Base-by-base conservation (phyloP, 768 basidiomycete species). In the Basidioascus undulatus region DNA sequence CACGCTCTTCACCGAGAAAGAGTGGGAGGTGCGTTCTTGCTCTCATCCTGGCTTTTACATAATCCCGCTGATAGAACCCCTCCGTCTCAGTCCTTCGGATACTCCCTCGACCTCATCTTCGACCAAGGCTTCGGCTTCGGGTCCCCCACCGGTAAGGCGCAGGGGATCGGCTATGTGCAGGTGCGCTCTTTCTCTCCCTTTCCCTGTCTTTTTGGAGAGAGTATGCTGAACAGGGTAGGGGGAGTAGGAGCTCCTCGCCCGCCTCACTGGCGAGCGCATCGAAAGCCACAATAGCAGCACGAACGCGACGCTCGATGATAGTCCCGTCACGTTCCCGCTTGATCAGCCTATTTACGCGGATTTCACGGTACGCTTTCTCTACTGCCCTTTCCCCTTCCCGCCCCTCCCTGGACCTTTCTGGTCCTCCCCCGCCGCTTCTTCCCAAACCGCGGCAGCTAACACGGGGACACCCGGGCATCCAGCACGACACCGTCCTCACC, bases 151-250 rank as follows among this genome's bases (percentile, higher is more conserved):
- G 74, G 73, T 2, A 24, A 9, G 15, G 44, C 43, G 20, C 32
- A 73, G 47, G 81, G 79, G 32, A 63, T 78, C 38, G 80, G 82
- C 16, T 83, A 75, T 50, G 49, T 83, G 20, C 75, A 84, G n/a
- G n/a, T n/a, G n/a, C n/a, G n/a, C n/a, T n/a, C n/a, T n/a, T n/a
- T n/a, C n/a, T n/a, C n/a, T n/a, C n/a, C n/a, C n/a, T n/a, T n/a
- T n/a, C n/a, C n/a, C n/a, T n/a, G n/a, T n/a, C n/a, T n/a, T n/a
- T n/a, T n/a, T n/a, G n/a, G n/a, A n/a, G n/a, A n/a, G n/a, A n/a
- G n/a, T n/a, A n/a, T n/a, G n/a, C n/a, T n/a, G n/a, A n/a, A n/a
- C n/a, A n/a, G n/a, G n/a, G n/a, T n/a, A n/a, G n/a, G n/a, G n/a
- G n/a, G n/a, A n/a, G n/a, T n/a, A n/a, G 55, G 83, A 89, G 54